Evolutionary conservation across 2,329 filamentous ascomycete genomes (phyloP).

Genomic region (Venturiaceae sp.): DNA sequence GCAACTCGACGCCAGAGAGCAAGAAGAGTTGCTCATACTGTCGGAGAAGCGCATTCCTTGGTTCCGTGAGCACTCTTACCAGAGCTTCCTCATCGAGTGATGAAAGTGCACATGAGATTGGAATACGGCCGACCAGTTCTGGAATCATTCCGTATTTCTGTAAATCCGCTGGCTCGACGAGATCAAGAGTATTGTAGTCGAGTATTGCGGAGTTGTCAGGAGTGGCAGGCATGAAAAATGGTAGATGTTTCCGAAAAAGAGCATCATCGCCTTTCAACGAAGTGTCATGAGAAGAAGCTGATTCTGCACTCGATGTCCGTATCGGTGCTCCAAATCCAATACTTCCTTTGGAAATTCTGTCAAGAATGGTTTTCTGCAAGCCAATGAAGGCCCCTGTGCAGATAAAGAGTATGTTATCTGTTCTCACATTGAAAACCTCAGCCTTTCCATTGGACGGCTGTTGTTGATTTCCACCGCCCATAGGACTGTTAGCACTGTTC

Average conservation of each 20-base stretch:
- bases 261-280: constrained; percentile 43
- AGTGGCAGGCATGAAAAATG: constrained; percentile 36
- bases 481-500: constrained; percentile 8
- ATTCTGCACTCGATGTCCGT: constrained; percentile 41
- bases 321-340: constrained; percentile 89
- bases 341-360: constrained; percentile 74
- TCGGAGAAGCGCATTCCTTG: constrained; percentile 74
- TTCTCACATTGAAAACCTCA: constrained; percentile 67
- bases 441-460: constrained; percentile 33
- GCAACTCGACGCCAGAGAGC: constrained; percentile 65
- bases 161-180: constrained; percentile 65
- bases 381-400: constrained; percentile 94
- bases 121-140: constrained; percentile 90
- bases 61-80: constrained; percentile 83
- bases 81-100: constrained; percentile 60
- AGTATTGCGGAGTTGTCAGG: constrained; percentile 13
- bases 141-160: constrained; percentile 87
- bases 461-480: constrained; percentile 16
- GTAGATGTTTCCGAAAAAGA: constrained; percentile 48
- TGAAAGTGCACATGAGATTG: constrained; percentile 78
- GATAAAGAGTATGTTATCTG: constrained; percentile 94
- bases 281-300: constrained; percentile 42
- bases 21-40: constrained; percentile 87
- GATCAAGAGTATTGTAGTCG: constrained; percentile 52
- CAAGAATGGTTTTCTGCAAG: constrained; percentile 76